phyloP scores from a whole-genome alignment of 2,329 filamentous ascomycete genomes.

The Sporothrix globosa region DNA sequence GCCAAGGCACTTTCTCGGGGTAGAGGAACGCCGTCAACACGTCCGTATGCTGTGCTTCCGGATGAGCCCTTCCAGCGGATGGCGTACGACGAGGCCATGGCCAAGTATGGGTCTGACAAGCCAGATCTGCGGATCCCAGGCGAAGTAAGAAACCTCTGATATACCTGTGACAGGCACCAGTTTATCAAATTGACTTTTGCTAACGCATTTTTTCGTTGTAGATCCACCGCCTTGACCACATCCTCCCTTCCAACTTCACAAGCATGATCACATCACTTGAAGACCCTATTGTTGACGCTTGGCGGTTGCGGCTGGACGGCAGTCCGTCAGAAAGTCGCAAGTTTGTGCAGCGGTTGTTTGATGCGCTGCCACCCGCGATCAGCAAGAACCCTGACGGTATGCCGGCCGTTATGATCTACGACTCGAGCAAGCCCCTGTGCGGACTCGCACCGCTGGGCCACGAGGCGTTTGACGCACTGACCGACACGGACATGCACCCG shows the following conservation, averaged over 20 bases:
- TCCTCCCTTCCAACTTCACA: slow-evolving; percentile 66
- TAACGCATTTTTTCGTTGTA: slow-evolving; percentile 41
- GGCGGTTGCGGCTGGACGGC: slow-evolving; percentile 65
- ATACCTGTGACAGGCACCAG: too few relatives aligned
- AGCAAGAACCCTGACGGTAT: slow-evolving; percentile 73
- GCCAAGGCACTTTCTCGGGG: not conserved
- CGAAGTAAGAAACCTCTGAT: slow-evolving; percentile 50
- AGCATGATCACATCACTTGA: slow-evolving; percentile 72
- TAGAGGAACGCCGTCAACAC: not conserved
- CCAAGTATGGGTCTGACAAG: slow-evolving; percentile 83
- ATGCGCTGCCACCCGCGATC: slow-evolving; percentile 62
- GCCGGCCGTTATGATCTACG: slow-evolving; percentile 76
- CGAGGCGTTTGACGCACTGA: slow-evolving; percentile 63
- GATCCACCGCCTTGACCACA: slow-evolving; percentile 67
- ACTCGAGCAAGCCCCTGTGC: slow-evolving; percentile 71
- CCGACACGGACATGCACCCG: slow-evolving; percentile 36
- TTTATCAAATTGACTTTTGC: not conserved
- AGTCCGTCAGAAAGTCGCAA: slow-evolving; percentile 57
- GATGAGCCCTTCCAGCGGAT: slow-evolving; percentile 58
- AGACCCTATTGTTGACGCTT: slow-evolving; percentile 73
- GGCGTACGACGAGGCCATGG: slow-evolving; percentile 78
- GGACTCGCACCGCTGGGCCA: slow-evolving; percentile 80
- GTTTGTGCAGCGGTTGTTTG: slow-evolving; percentile 69
- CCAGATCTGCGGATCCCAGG: slow-evolving; percentile 77
- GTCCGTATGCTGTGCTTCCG: slow-evolving; percentile 38